Percentiles rank a stretch among this genome's conserved stretches.
Conservation (phyloP, 345 rosid genomes). For the Physaria fendleri region DNA sequence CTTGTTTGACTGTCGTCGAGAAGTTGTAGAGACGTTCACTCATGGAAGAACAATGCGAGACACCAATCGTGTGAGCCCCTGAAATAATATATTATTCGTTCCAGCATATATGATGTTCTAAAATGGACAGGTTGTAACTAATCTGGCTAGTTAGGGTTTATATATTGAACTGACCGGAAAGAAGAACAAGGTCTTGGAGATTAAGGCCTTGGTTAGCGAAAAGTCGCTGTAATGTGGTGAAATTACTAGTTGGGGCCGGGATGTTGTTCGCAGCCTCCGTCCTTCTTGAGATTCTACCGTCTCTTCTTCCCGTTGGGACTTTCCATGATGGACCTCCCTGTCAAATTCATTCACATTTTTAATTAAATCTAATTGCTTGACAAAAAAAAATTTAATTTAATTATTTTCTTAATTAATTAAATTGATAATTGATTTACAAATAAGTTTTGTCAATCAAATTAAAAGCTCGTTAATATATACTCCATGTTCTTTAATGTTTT, state of each 20-base stretch:
- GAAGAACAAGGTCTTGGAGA: conserved; percentile 57
- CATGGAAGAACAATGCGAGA: conserved; percentile 64
- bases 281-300: conserved; percentile 52
- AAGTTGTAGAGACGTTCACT: conserved; percentile 60
- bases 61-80: conserved; percentile 87
- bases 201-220: conserved; percentile 60
- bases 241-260: conserved; percentile 57
- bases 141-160: neutral
- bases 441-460: too few relatives aligned
- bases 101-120: too few relatives aligned
- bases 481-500: too few relatives aligned
- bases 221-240: conserved; percentile 41
- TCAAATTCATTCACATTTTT: neutral
- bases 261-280: conserved; percentile 51
- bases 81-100: too few relatives aligned
- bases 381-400: neutral
- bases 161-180: conserved; percentile 42
- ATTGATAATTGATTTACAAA: neutral
- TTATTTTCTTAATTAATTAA: neutral
- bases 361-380: too few relatives aligned
- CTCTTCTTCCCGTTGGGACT: conserved; percentile 85
- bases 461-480: neutral
- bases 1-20: conserved; percentile 51
- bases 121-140: neutral
- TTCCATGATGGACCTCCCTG: conserved; percentile 83